Evolutionary conservation across 805 yeast genomes (phyloP).

Genomic region (Helenozyma rhizophorensis): DNA sequence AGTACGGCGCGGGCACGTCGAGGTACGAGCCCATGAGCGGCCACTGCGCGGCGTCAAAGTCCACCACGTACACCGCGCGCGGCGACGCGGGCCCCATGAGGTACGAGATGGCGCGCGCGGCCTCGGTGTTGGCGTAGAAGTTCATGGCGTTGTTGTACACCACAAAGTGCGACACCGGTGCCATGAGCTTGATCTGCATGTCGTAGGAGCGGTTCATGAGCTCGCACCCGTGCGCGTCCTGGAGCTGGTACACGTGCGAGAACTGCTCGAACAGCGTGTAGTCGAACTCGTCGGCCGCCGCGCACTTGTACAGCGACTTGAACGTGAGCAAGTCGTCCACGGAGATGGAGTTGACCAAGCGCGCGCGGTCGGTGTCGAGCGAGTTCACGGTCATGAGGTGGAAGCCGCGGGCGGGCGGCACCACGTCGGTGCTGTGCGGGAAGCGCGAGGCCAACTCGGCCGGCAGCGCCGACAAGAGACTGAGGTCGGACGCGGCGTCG

Average conservation of each 20-base stretch:
- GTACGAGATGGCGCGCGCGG: slow-evolving; percentile 15
- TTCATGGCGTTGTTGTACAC: slow-evolving; percentile 24
- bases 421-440: slow-evolving; percentile 5
- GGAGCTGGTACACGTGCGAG: slow-evolving; percentile 1
- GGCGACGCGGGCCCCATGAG: slow-evolving; percentile 4
- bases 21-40: slow-evolving; percentile 3
- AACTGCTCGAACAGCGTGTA: slow-evolving; percentile 4
- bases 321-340: slow-evolving; percentile 15
- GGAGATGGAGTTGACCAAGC: slow-evolving; percentile 15
- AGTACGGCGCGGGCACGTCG: not conserved
- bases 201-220: slow-evolving; percentile 29
- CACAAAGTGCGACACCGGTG: slow-evolving; percentile 29
- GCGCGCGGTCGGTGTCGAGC: slow-evolving; percentile 7
- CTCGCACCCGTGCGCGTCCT: slow-evolving; percentile 3
- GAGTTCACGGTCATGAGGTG: slow-evolving; percentile 15
- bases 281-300: slow-evolving; percentile 4
- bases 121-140: slow-evolving; percentile 13
- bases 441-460: slow-evolving; percentile 2
- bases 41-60: slow-evolving; percentile 4
- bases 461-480: slow-evolving; percentile 3
- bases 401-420: slow-evolving; percentile 5
- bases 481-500: slow-evolving; percentile 8
- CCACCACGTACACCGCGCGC: slow-evolving; percentile 8
- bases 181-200: slow-evolving; percentile 27
- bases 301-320: not conserved